phyloP scores from a whole-genome alignment of 2,329 filamentous ascomycete species.

The Penicillium glabrum region DNA sequence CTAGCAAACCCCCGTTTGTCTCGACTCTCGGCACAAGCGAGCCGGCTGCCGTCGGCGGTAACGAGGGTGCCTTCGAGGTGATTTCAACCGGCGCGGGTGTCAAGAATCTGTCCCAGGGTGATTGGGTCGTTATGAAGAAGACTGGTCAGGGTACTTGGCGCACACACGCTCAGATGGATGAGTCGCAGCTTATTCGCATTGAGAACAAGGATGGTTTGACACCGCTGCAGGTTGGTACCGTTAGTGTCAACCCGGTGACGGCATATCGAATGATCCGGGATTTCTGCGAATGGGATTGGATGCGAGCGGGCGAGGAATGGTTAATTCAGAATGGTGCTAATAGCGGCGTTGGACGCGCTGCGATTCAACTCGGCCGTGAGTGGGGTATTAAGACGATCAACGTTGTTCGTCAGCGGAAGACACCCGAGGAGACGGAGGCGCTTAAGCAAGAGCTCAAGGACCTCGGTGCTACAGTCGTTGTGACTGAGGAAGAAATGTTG shows the following conservation, averaged over 20 bases:
- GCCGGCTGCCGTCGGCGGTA: slow-evolving; percentile 65
- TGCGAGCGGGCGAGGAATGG: slow-evolving; percentile 72
- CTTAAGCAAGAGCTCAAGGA: slow-evolving; percentile 61
- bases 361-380: slow-evolving; percentile 79
- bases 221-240: slow-evolving; percentile 78
- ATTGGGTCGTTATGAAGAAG: slow-evolving; percentile 88
- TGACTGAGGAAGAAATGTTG: slow-evolving; percentile 61
- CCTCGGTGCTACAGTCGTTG: slow-evolving; percentile 63
- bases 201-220: slow-evolving; percentile 69
- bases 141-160: slow-evolving; percentile 92
- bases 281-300: slow-evolving; percentile 60
- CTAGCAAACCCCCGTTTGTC: slow-evolving; percentile 75
- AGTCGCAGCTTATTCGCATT: slow-evolving; percentile 65
- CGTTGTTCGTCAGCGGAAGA: slow-evolving; percentile 72
- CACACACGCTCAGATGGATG: slow-evolving; percentile 74
- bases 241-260: slow-evolving; percentile 89
- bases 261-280: slow-evolving; percentile 91
- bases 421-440: slow-evolving; percentile 62
- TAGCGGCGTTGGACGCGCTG: slow-evolving; percentile 84
- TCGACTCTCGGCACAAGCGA: slow-evolving; percentile 72
- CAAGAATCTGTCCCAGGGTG: slow-evolving; percentile 67
- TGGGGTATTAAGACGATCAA: slow-evolving; percentile 94
- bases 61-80: slow-evolving; percentile 95
- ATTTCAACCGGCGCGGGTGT: slow-evolving; percentile 64
- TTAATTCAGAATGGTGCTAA: slow-evolving; percentile 98